Base-by-base conservation (phyloP, 495 filamentous ascomycete genomes). In the Talaromyces stipitatus region DNA sequence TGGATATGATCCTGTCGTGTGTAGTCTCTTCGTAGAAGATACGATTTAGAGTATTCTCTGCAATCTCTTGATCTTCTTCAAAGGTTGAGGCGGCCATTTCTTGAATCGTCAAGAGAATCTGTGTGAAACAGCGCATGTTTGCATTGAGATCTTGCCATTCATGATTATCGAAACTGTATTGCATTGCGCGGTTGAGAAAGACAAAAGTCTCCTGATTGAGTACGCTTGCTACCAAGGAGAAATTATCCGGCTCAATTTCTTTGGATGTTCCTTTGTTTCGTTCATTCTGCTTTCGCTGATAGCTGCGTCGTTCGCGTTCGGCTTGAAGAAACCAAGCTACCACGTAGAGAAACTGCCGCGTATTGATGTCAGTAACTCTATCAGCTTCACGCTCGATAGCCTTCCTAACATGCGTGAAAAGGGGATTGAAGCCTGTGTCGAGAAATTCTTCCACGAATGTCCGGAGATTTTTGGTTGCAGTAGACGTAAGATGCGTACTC, bases 21-120 rank as follows among this genome's bases (percentile, higher is more conserved):
- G 91, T 97, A 0, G 87, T 85, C 63, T 97, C 91, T 69, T 99
- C 95, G 72, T 99, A 97, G 68, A 99, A 99, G 1, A 99, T 90
- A 27, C 95, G 89, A 63, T 87, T 94, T 53, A 95, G 86, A 36
- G 95, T 96, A 60, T 98, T 99, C 63, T 99, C 92, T 4, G 95
- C 95, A 62, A 99, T 97, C 59, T 97, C 95, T 69, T 95, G 89
- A 62, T 99, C 90, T 9, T 97, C 95, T 59, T 97, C 92, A 23
- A 90, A 77, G 0, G 82, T 81, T 0, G 89, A 92, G 36, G 86
- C 81, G 3, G 85, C 76, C 95, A 99, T 99, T 58, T 95, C 90
- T 64, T 97, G 92, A 3, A 97, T 86, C 0, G 92, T 96, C 38
- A 96, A 77, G n/a, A 98, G 76, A 48, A 86, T 75, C 50, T 82